A percentile compares a stretch with the other conserved stretches of the same genome.
Conservation (phyloP, 139 green algal species). For the Zygnema circumcarinatum region DNA sequence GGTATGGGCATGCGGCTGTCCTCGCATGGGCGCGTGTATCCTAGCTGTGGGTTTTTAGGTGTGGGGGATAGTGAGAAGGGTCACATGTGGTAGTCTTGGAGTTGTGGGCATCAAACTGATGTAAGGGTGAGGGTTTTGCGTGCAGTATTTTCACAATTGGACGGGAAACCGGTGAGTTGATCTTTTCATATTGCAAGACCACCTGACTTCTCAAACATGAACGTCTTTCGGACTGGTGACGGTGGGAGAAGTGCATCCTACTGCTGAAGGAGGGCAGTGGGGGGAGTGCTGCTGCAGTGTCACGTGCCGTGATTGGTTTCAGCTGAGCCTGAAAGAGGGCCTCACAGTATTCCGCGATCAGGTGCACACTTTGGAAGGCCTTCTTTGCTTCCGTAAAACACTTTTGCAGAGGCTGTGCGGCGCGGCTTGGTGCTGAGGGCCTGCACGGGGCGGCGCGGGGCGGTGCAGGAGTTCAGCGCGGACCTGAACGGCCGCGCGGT, state of each 20-base stretch:
- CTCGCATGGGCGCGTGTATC: no score
- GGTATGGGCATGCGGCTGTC: neutral
- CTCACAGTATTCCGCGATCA: conserved; percentile 91
- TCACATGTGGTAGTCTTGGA: neutral
- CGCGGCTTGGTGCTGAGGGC: no score
- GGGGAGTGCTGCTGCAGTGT: conserved; percentile 34
- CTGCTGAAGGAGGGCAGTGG: neutral
- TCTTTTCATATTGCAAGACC: neutral
- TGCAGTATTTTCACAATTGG: conserved; percentile 91
- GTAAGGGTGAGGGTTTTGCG: no score
- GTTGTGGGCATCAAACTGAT: neutral
- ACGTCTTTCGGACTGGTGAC: neutral
- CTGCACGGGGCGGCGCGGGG: no score
- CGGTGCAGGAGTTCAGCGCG: conserved; percentile 84
- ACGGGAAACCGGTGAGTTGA: conserved; percentile 84
- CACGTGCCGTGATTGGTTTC: conserved; percentile 97
- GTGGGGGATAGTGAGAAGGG: neutral
- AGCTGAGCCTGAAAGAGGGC: conserved; percentile 91
- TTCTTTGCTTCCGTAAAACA: conserved; percentile 1
- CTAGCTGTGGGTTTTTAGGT: no score
- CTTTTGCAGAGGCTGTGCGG: no score
- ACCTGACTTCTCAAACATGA: neutral
- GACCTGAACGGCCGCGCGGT: conserved; percentile 94
- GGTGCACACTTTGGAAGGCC: neutral
- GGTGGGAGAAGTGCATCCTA: neutral